These are phyloP conservation scores for Neofusicoccum sp. DNA, from an alignment of 2,329 filamentous ascomycete genomes.

Conservation along the genomic window DNA sequence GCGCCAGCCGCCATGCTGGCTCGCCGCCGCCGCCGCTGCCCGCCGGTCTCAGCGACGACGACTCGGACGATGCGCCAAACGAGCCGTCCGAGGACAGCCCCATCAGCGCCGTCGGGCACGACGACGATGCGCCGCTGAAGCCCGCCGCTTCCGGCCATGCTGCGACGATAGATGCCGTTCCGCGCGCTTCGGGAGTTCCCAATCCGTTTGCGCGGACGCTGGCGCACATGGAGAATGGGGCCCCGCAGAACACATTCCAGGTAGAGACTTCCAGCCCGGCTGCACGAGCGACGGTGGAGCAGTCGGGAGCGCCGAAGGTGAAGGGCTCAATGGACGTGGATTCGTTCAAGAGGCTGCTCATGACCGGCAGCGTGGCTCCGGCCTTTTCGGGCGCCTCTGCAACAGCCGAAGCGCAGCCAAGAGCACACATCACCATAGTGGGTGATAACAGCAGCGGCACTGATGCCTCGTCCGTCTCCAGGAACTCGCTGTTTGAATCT, in stretches of 20 bases:
- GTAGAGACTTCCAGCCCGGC: constrained; percentile 23
- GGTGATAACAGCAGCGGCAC: constrained; percentile 56
- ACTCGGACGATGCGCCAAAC: not conserved
- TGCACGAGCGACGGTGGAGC: not conserved
- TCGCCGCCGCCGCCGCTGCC: constrained; percentile 27
- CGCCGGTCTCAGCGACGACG: constrained; percentile 23
- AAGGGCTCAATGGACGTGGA: constrained; percentile 69
- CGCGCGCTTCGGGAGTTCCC: constrained; percentile 11
- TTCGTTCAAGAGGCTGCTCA: constrained; percentile 73
- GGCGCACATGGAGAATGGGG: constrained; percentile 38
- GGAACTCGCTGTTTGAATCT: constrained; percentile 62
- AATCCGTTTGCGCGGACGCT: constrained; percentile 45
- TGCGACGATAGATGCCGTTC: not conserved
- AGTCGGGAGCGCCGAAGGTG: constrained; percentile 4
- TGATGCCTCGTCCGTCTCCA: constrained; percentile 61
- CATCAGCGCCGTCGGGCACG: not conserved
- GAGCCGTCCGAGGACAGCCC: constrained; percentile 10
- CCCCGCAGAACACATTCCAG: constrained; percentile 14
- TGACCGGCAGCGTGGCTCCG: constrained; percentile 66
- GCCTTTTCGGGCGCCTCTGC: not conserved
- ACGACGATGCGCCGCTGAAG: constrained; percentile 13
- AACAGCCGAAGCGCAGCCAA: not conserved
- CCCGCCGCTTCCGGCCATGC: not conserved
- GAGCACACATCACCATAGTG: constrained; percentile 26
- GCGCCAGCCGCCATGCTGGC: constrained; percentile 25